Base-by-base conservation (phyloP, 2,329 filamentous ascomycete genomes). In the Phialemoniopsis sp. region DNA sequence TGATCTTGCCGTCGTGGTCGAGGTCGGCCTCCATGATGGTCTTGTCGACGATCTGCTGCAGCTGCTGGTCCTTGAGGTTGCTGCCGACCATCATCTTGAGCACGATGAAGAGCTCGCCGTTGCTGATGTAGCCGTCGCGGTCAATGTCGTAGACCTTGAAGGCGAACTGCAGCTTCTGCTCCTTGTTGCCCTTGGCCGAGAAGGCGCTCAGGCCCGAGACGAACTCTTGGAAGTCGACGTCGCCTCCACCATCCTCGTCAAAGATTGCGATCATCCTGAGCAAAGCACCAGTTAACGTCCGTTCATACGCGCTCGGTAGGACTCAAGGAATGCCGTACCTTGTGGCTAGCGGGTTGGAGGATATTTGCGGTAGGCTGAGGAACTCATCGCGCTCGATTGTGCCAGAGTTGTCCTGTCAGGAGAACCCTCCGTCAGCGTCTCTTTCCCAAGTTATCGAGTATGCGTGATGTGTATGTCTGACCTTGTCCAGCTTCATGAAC, bases 11-110 rank as follows among this genome's bases (percentile, higher is more conserved):
- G 63, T 98, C 93, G 45, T 83, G 82, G 66, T 98, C 93, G 53
- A 90, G 76, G 66, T 98, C 93, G 36, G 93, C 93, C 72, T 98
- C 93, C 93, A 97, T 97, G 63, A 98, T 97, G 44, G 93, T 98
- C 81, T 98, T 98, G 73, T 98, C 93, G 53, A 98, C 93, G 62
- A 98, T 98, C 80, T 91, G 93, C 72, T 98, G 93, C 62, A 98
- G 70, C 70, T 98, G 93, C 68, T 96, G 89, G 64, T 98, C 93
- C 76, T 98, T 98, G 58, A 98, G 72, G 66, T 98, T 98, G 72
- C 87, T 96, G 44, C 93, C 93, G 37, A 98, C 93, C 93, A 98
- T 98, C 93, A 98, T 98, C 85, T 98, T 98, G 57, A 98, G 77
- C 58, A 98, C 93, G 57, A 98, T 97, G 66, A 97, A 98, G 37